A percentile compares a stretch with the other conserved stretches of the same genome.
These are phyloP conservation scores for Cyberlindnera maclurae DNA, from an alignment of 805 yeast genomes.

Conservation along the genomic window DNA sequence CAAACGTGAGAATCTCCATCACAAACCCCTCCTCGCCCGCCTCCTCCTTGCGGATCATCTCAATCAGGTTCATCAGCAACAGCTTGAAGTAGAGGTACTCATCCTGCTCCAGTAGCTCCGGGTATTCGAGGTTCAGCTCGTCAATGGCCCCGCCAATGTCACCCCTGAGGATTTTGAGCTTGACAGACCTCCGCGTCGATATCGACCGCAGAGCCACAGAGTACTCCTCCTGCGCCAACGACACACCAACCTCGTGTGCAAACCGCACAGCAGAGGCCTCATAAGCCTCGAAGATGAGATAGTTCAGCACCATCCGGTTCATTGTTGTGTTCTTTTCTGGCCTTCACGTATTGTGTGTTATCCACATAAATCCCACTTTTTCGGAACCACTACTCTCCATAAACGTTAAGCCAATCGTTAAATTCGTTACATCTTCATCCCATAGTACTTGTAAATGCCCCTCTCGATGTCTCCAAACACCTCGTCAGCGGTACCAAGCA, in stretches of 20 bases:
- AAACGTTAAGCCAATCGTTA: no score
- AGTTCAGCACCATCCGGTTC: constrained; percentile 51
- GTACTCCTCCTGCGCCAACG: constrained; percentile 16
- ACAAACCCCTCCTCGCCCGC: constrained; percentile 42
- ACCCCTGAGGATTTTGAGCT: constrained; percentile 49
- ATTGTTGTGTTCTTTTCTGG: not conserved
- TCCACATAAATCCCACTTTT: no score
- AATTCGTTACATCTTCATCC: constrained; percentile 27
- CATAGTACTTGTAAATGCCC: constrained; percentile 37
- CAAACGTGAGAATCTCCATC: constrained; percentile 47
- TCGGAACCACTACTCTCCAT: no score
- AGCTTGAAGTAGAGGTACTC: constrained; percentile 65
- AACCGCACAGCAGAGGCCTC: constrained; percentile 52
- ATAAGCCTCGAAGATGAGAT: constrained; percentile 72
- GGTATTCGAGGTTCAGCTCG: constrained; percentile 50
- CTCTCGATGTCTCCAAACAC: constrained; percentile 36
- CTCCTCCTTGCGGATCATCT: constrained; percentile 46
- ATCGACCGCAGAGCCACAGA: constrained; percentile 43
- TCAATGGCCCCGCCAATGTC: constrained; percentile 52
- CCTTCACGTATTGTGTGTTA: no score
- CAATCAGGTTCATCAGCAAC: constrained; percentile 66
- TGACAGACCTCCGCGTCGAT: constrained; percentile 44
- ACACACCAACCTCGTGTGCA: constrained; percentile 23
- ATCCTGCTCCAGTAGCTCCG: constrained; percentile 57
- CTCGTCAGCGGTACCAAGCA: constrained; percentile 30